Evolutionary conservation across 2,329 filamentous ascomycete genomes (phyloP).

Genomic region (Colletotrichum sp.): DNA sequence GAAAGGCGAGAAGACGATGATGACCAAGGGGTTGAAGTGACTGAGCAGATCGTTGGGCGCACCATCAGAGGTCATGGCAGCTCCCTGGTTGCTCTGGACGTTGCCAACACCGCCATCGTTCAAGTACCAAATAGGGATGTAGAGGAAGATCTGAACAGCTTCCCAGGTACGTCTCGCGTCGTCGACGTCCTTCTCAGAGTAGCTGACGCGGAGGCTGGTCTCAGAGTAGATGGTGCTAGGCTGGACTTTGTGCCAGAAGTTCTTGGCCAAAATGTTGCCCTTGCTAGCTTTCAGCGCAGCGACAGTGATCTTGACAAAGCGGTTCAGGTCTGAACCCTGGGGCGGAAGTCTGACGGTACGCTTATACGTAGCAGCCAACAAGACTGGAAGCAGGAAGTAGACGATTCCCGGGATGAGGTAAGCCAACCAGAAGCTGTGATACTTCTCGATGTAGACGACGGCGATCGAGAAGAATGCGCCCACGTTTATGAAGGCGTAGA

Average conservation of each 20-base stretch:
- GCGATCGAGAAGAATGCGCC: constrained; percentile 58
- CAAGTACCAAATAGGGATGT: constrained; percentile 43
- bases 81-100: constrained; percentile 40
- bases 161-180: constrained; percentile 61
- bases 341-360: constrained; percentile 63
- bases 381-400: constrained; percentile 63
- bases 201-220: constrained; percentile 55
- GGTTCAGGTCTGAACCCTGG: constrained; percentile 68
- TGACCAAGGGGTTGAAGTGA: constrained; percentile 64
- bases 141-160: constrained; percentile 46
- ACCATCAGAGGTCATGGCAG: constrained; percentile 50
- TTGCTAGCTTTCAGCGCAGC: constrained; percentile 57
- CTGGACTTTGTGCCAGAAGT: constrained; percentile 65
- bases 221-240: constrained; percentile 53
- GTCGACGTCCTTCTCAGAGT: constrained; percentile 71
- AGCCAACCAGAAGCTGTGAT: constrained; percentile 55
- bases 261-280: constrained; percentile 58
- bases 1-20: constrained; percentile 63
- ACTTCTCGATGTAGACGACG: constrained; percentile 58
- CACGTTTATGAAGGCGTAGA: constrained; percentile 61
- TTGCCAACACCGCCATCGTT: constrained; percentile 46
- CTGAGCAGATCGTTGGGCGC: constrained; percentile 66
- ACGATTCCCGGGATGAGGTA: constrained; percentile 52
- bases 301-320: constrained; percentile 60
- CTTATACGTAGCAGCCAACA: constrained; percentile 63